Evolutionary conservation across 2,329 filamentous ascomycete genomes (phyloP).

Genomic region (Aspergillus carbonarius): DNA sequence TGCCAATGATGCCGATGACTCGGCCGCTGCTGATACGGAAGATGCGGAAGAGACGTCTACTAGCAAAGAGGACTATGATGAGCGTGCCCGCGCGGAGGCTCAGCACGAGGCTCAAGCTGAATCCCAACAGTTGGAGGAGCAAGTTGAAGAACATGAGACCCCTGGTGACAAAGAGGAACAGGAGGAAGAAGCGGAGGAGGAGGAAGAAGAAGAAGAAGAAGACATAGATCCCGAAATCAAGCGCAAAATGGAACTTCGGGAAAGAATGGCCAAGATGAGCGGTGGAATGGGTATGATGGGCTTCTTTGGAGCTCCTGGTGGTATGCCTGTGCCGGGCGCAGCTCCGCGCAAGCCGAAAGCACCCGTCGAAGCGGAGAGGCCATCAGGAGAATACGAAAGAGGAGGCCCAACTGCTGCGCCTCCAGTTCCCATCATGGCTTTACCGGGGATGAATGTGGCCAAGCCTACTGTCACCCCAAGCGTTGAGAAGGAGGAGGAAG

Average conservation of each 20-base stretch:
- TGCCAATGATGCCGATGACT: constrained; percentile 65
- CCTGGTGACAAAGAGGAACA: constrained; percentile 45
- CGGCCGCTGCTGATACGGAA: constrained; percentile 62
- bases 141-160: constrained; percentile 7
- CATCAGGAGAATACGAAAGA: constrained; percentile 33
- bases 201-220: constrained; percentile 74
- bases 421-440: constrained; percentile 56
- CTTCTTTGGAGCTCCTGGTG: constrained; percentile 76
- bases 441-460: constrained; percentile 67
- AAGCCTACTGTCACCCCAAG: constrained; percentile 50
- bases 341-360: constrained; percentile 52
- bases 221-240: constrained; percentile 84
- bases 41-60: constrained; percentile 63
- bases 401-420: constrained; percentile 37
- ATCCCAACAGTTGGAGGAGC: constrained; percentile 8
- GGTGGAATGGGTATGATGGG: constrained; percentile 96
- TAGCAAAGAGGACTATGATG: constrained; percentile 74
- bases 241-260: constrained; percentile 82
- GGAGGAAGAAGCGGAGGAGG: constrained; percentile 52
- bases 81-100: constrained; percentile 37
- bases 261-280: constrained; percentile 98
- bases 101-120: constrained; percentile 13
- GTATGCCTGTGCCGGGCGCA: constrained; percentile 49
- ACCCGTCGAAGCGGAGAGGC: constrained; percentile 35
- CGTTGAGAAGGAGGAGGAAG: constrained; percentile 53